Conservation (phyloP, 352 stramenopile species). For the Phytophthora macrochlamydospora region DNA sequence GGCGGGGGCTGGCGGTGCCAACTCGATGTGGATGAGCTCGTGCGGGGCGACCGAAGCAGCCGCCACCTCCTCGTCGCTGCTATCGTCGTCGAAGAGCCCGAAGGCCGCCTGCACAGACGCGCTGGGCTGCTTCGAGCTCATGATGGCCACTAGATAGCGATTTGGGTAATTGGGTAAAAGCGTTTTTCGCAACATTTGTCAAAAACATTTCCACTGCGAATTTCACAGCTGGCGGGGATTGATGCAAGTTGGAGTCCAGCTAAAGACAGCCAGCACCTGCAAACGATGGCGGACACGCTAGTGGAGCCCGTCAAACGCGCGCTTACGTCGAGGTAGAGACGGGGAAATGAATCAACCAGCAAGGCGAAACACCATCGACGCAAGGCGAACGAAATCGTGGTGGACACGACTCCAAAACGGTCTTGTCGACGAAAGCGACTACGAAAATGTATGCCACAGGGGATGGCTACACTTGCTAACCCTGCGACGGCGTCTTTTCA, state of each 20-base stretch:
- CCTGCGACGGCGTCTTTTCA: no score
- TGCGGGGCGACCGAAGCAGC: constrained; percentile 21
- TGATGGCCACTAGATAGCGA: constrained; percentile 1
- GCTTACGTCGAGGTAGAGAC: not conserved
- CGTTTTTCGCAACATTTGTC: not conserved
- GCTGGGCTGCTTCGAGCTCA: constrained; percentile 35
- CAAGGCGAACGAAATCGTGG: not conserved
- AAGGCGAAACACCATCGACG: not conserved
- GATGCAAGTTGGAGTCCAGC: constrained; percentile 1
- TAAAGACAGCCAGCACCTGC: not conserved
- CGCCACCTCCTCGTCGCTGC: constrained; percentile 56
- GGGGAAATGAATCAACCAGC: not conserved
- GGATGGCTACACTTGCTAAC: no score
- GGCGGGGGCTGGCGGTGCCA: constrained; percentile 2
- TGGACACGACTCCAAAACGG: no score
- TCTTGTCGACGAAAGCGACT: no score
- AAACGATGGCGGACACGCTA: not conserved
- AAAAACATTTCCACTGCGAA: not conserved
- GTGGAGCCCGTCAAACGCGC: not conserved
- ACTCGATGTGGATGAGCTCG: constrained; percentile 25
- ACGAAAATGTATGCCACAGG: no score
- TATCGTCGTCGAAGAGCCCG: constrained; percentile 85
- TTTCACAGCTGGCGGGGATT: not conserved
- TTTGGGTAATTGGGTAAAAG: not conserved
- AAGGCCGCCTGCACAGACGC: constrained; percentile 72